Evolutionary conservation across 2,329 filamentous ascomycete genomes (phyloP).

Genomic region (Calonectria fujianensis): DNA sequence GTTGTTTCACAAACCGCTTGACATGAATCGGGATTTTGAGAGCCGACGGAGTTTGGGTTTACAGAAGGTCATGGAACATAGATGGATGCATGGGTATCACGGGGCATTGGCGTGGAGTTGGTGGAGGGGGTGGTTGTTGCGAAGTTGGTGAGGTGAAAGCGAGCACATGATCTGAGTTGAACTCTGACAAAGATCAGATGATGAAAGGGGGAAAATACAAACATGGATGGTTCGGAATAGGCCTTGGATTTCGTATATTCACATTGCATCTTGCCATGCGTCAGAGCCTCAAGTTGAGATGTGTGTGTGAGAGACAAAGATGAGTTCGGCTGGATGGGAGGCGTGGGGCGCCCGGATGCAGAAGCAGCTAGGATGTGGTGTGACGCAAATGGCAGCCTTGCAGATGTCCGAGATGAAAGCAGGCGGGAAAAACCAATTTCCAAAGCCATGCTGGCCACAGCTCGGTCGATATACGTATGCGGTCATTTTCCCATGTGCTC

Average conservation of each 20-base stretch:
- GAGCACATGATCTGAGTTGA: not conserved
- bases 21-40: constrained; percentile 1
- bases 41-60: constrained; percentile 18
- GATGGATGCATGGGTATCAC: constrained; percentile 29
- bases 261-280: not conserved
- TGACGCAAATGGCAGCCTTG: constrained; percentile 38
- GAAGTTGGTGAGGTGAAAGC: constrained; percentile 5
- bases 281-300: not conserved
- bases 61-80: constrained; percentile 12
- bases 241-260: not conserved
- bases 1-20: not conserved
- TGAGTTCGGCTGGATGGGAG: constrained; percentile 5
- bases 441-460: constrained; percentile 10
- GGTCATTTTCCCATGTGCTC: constrained; percentile 13
- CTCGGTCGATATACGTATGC: constrained; percentile 31
- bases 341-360: constrained; percentile 29
- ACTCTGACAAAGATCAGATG: not conserved
- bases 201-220: not conserved
- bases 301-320: not conserved
- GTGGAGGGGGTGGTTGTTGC: constrained; percentile 2
- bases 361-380: constrained; percentile 13
- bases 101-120: constrained; percentile 34
- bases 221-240: constrained; percentile 4
- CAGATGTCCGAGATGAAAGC: constrained; percentile 32
- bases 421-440: constrained; percentile 18